phyloP scores from a whole-genome alignment of 345 rosid species.

The Geranium brycei region DNA sequence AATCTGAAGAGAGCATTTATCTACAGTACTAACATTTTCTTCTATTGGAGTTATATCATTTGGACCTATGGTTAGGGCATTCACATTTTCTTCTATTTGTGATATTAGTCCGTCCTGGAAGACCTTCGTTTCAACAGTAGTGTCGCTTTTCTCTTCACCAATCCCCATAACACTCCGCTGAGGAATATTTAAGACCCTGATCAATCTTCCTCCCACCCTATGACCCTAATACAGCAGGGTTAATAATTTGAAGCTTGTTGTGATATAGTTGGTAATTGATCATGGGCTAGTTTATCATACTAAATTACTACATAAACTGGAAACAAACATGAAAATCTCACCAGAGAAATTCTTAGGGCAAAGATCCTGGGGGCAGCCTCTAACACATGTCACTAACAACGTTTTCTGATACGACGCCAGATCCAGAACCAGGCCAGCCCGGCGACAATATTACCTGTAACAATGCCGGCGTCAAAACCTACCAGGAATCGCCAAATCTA shows the following conservation, averaged over 20 bases:
- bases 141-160: conserved; percentile 12
- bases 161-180: conserved; percentile 8
- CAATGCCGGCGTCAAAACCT: neutral
- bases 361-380: neutral
- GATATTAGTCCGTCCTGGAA: conserved; percentile 8
- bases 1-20: neutral
- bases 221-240: conserved; percentile 4
- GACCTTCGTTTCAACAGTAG: conserved; percentile 7
- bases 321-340: neutral
- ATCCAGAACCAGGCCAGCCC: neutral
- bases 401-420: neutral
- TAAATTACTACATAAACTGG: neutral
- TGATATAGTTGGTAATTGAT: neutral
- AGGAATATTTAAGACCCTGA: conserved; percentile 7
- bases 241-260: neutral
- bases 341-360: neutral
- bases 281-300: neutral
- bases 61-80: conserved; percentile 3
- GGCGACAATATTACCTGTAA: neutral
- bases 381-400: neutral
- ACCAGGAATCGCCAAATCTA: neutral
- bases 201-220: conserved; percentile 14
- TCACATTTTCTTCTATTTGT: conserved; percentile 10
- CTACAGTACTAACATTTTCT: neutral
- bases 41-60: neutral